phyloP scores from a whole-genome alignment of 1,139 yeast genomes.

The Blastobotrys buckinghamii region DNA sequence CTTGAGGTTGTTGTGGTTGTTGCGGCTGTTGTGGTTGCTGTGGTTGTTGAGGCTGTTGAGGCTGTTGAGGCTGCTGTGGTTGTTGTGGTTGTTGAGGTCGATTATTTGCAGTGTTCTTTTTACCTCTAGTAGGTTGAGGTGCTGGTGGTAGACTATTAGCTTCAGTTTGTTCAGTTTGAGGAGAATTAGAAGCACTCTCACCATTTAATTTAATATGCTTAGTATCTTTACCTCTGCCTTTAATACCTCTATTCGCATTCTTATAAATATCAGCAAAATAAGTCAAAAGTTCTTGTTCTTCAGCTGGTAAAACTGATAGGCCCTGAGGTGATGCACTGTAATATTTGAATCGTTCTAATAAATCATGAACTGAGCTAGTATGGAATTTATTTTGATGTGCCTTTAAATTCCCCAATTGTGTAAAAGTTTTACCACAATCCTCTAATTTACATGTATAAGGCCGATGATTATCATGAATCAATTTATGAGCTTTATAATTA shows the following conservation, averaged over 20 bases:
- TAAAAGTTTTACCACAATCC: conserved; percentile 75
- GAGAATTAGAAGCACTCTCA: background rate
- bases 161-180: background rate
- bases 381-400: conserved; percentile 93
- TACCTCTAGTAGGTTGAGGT: background rate
- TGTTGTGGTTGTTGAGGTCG: background rate
- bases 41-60: background rate
- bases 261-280: conserved; percentile 79
- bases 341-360: conserved; percentile 43
- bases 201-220: conserved; percentile 15
- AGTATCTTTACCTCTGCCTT: conserved; percentile 72
- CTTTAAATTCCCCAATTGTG: conserved; percentile 88
- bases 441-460: conserved; percentile 80
- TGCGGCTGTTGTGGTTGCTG: background rate
- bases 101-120: background rate
- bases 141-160: background rate
- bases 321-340: conserved; percentile 17
- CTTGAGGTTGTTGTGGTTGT: background rate
- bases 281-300: conserved; percentile 62
- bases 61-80: background rate
- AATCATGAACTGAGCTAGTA: conserved; percentile 54
- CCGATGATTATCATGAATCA: conserved; percentile 73
- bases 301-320: conserved; percentile 42
- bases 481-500: conserved; percentile 71
- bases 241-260: conserved; percentile 83